Evolutionary conservation across 352 stramenopile species (phyloP), one percentile per base, ranked within the genome.

Genomic region (Globisporangium paroecandrum): DNA sequence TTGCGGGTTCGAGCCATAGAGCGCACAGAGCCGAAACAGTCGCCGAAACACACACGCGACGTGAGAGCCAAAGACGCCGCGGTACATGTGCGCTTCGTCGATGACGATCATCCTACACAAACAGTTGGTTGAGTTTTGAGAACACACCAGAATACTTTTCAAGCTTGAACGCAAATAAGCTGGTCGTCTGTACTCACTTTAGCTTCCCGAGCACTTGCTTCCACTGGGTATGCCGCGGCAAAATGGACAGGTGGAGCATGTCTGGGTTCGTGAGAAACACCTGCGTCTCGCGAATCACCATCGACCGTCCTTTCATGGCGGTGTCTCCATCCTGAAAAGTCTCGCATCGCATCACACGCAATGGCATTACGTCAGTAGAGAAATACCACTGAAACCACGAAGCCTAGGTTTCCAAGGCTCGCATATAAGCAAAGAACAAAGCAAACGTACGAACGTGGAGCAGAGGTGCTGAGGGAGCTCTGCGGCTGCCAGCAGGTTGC

Each of bases 261-360:
- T 99, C 98, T 32, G 97, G 97, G 77, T 99, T 99, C 4, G 96
- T 99, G n/a, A 99, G 77, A 60, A 99, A 97, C 47, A 99, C 89
- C 54, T 98, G 91, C 10, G 89, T 89, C 24, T 96, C 79, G 12
- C 78, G 76, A 25, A 93, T 89, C 29, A 99, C 83, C 53, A 83
- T 81, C 25, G 83, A 85, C 7, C 97, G 89, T 56, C 93, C 82
- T 63, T 87, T 85, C 76, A 98, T 96, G 9, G 87, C 77, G 7
- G 95, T 99, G 73, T 99, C 97, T 15, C 97, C 97, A 74, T 99
- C 97, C 87, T 95, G 66, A 51, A 22, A 51, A 7, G 43, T 46
- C 20, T 20, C 38, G 1, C 12, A 46, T 20, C 18, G 3, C 43
- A 49, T 22, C 15, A 9, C 43, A 49, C 41, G 58, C 29, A 54